Percentiles rank a stretch among this genome's conserved stretches.
These are phyloP conservation scores for Parastagonospora nodorum DNA, from an alignment of 2,329 filamentous ascomycete genomes.

Conservation along the genomic window DNA sequence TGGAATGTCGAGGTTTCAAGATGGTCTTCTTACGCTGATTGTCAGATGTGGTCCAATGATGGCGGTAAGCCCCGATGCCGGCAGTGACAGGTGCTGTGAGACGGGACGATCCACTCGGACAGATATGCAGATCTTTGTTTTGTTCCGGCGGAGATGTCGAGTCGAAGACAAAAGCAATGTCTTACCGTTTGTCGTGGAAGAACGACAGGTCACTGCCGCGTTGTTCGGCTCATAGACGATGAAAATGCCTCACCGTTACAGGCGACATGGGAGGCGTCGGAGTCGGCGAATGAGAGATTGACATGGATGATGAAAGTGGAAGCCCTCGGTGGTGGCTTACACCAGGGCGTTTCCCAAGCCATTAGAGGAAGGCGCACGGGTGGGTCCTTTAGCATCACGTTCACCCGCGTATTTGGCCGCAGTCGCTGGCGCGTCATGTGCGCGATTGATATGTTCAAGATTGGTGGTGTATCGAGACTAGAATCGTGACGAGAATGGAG, in stretches of 20 bases:
- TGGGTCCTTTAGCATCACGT: constrained; percentile 4
- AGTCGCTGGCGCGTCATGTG: not conserved
- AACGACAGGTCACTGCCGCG: too few species aligned
- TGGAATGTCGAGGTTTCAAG: not conserved
- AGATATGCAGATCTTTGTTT: not conserved
- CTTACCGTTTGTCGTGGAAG: too few species aligned
- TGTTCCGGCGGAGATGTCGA: not conserved
- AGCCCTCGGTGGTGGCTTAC: constrained; percentile 15
- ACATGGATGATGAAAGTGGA: not conserved
- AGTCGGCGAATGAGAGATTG: constrained; percentile 1
- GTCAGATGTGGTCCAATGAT: not conserved
- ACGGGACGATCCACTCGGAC: not conserved
- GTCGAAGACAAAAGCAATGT: not conserved
- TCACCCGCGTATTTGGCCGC: not conserved
- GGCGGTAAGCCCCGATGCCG: not conserved
- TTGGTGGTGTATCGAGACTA: not conserved
- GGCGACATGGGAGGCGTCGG: constrained; percentile 10
- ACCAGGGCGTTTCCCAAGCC: constrained; percentile 11
- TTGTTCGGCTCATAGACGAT: not conserved
- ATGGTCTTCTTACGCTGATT: not conserved
- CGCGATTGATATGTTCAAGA: not conserved
- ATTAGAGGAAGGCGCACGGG: constrained; percentile 14
- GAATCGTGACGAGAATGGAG: not conserved
- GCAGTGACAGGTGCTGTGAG: not conserved
- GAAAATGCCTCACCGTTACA: constrained; percentile 6